Evolutionary conservation across 805 yeast species (phyloP), one percentile per base, ranked within the genome.

Genomic region (Starmerella apicola): DNA sequence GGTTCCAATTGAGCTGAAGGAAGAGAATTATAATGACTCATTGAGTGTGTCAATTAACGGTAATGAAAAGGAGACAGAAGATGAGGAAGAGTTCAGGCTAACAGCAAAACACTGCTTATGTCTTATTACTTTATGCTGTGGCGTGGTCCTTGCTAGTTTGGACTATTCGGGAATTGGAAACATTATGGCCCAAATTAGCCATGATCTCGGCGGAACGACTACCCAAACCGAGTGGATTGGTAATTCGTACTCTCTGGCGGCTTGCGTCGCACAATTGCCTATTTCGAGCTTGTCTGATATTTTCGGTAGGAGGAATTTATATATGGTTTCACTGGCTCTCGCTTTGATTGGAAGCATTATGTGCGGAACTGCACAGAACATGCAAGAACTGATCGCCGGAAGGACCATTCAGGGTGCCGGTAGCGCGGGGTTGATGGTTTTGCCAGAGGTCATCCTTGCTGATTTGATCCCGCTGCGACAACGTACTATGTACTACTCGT

Each of bases 391-490:
- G 35, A 76, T 80, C 43, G 83, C 76, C 3, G 86, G 84, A 1
- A 65, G 88, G 51, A 76, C 73, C 6, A 60, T 80, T 17, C 74
- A 75, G 38, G 91, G 91, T 37, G 53, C 74, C 26, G 88, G 86
- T 13, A 84, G 77, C 8, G 78, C 81, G 27, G 81, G 81, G 20
- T 67, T 78, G 35, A 76, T 72, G 49, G 63, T 76, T 1, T 59
- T 76, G 56, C 70, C 68, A 4, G 65, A 70, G 44, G 71, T 78
- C 23, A 70, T 79, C 21, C 61, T 70, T 9, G 66, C 80, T 2
- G 82, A 77, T 49, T 55, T 68, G 3, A 70, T 72, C 3, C 72
- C 78, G 1, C 51, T 66, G 13, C 46, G 54, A 10, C 46, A 50
- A 35, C 52, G 64, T 6, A 61, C 61, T 15, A 34, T 54, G 15